phyloP scores from a whole-genome alignment of 2,329 filamentous ascomycete species.

The Phyllosticta citribraziliensis region DNA sequence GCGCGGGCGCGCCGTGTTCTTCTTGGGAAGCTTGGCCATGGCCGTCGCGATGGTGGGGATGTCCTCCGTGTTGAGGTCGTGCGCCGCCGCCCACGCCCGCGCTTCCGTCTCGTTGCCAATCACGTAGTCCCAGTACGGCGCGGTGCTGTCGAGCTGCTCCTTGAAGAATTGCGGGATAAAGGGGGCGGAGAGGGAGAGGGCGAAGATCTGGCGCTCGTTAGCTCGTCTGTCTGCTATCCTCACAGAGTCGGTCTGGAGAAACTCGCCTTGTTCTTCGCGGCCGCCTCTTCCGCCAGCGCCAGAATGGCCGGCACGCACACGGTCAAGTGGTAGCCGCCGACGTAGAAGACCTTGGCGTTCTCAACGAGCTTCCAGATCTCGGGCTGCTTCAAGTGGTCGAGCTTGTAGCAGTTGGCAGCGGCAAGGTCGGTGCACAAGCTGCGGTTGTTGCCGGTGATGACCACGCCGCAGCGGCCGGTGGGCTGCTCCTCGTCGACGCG shows the following conservation, averaged over 20 bases:
- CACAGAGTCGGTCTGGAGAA: slow-evolving; percentile 44
- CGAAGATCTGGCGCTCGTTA: slow-evolving; percentile 47
- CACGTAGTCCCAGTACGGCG: slow-evolving; percentile 90
- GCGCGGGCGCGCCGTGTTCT: slow-evolving; percentile 74
- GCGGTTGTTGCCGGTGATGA: slow-evolving; percentile 95
- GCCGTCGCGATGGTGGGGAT: slow-evolving; percentile 76
- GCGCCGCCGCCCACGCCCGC: slow-evolving; percentile 72
- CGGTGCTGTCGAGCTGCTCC: slow-evolving; percentile 75
- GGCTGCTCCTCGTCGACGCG: slow-evolving; percentile 74
- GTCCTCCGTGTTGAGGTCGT: slow-evolving; percentile 63
- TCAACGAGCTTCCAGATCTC: slow-evolving; percentile 89
- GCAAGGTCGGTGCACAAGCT: slow-evolving; percentile 91
- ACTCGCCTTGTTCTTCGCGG: slow-evolving; percentile 69
- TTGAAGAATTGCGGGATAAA: slow-evolving; percentile 99
- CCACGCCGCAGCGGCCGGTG: slow-evolving; percentile 88
- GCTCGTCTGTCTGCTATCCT: slow-evolving; percentile 57
- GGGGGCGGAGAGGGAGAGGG: slow-evolving; percentile 85
- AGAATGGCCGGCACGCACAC: slow-evolving; percentile 86
- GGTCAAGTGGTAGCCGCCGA: slow-evolving; percentile 95
- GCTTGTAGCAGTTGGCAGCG: slow-evolving; percentile 92
- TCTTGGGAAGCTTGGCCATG: slow-evolving; percentile 84
- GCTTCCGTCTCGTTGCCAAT: slow-evolving; percentile 98
- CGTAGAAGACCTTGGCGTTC: slow-evolving; percentile 79
- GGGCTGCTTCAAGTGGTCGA: slow-evolving; percentile 83
- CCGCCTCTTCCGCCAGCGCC: slow-evolving; percentile 84